Conservation (phyloP, 2,329 filamentous ascomycete genomes). For the Salinomyces thailandicus region DNA sequence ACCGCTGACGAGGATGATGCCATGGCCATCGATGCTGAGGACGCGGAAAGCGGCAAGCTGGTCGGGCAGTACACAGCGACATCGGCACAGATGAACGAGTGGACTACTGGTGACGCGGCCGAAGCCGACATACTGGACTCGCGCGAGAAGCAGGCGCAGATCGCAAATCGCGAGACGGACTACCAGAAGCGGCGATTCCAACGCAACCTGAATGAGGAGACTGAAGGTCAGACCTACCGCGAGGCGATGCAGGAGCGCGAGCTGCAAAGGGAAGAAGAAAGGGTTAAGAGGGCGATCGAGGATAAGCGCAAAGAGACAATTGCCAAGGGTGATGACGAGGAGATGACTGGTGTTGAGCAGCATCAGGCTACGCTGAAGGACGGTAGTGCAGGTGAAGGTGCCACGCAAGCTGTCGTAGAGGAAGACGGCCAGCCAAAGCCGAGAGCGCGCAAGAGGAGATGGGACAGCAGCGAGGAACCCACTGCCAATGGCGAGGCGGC, state of each 20-base stretch:
- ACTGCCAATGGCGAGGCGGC: conserved; percentile 32
- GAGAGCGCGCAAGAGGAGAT: conserved; percentile 80
- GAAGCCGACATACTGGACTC: conserved; percentile 85
- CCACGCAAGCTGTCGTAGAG: conserved; percentile 44
- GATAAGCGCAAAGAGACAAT: conserved; percentile 58
- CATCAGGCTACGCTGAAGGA: conserved; percentile 59
- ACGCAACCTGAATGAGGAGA: conserved; percentile 62
- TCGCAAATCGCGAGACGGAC: conserved; percentile 86
- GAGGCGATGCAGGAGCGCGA: conserved; percentile 87
- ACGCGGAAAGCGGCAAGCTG: conserved; percentile 55
- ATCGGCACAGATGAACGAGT: conserved; percentile 85
- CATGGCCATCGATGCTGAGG: conserved; percentile 62
- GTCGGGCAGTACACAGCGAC: conserved; percentile 95
- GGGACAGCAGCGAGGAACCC: conserved; percentile 58
- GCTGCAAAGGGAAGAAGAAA: conserved; percentile 84
- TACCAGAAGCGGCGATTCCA: conserved; percentile 95
- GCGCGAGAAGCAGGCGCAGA: conserved; percentile 80
- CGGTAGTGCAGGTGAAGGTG: conserved; percentile 56
- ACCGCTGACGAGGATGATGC: conserved; percentile 67
- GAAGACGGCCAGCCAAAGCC: conserved; percentile 62
- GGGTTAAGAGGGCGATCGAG: conserved; percentile 68
- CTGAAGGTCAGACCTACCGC: conserved; percentile 71
- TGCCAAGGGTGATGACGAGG: conserved; percentile 51
- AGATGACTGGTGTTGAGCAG: conserved; percentile 48
- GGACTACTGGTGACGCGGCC: conserved; percentile 76